Percentiles rank a stretch among this genome's conserved stretches.
Conservation (phyloP, 768 basidiomycete genomes). For the Naganishia randhawae region DNA sequence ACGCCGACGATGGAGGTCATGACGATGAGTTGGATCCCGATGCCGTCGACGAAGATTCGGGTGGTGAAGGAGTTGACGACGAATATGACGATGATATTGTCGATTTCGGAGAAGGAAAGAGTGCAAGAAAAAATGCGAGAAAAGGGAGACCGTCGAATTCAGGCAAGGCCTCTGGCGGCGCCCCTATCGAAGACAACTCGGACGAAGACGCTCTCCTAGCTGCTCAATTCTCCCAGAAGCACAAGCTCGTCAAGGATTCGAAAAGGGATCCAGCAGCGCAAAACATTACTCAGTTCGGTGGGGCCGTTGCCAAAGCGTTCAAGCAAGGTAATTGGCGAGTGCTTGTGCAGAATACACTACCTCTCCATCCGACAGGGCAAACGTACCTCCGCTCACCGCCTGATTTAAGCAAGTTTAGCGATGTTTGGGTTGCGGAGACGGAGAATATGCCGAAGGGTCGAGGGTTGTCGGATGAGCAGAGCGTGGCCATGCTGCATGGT, state of each 20-base stretch:
- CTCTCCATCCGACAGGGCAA: constrained; percentile 17
- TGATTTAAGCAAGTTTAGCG: constrained; percentile 20
- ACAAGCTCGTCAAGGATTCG: constrained; percentile 2
- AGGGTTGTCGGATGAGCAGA: neutral
- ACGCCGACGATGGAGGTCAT: neutral
- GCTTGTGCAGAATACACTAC: constrained; percentile 14
- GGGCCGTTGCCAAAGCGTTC: constrained; percentile 17
- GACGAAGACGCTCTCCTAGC: constrained; percentile 11
- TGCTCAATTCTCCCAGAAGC: neutral
- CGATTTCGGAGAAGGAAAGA: neutral
- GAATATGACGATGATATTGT: constrained; percentile 12
- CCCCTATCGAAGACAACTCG: neutral
- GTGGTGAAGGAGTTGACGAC: constrained; percentile 4
- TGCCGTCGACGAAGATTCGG: neutral
- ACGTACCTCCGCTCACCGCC: constrained; percentile 15
- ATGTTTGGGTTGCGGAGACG: constrained; percentile 13
- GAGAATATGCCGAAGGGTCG: neutral
- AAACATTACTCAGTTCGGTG: constrained; percentile 7
- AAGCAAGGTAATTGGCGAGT: constrained; percentile 19
- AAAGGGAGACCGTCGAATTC: neutral
- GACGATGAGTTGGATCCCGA: constrained; percentile 7
- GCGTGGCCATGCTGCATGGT: neutral
- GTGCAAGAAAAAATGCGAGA: neutral
- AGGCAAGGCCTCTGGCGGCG: neutral
- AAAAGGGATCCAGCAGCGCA: neutral